A percentile compares a stretch with the other conserved stretches of the same genome.
phyloP scores from a whole-genome alignment of 176 grass and related monocot species.

The Phyllostachys edulis region DNA sequence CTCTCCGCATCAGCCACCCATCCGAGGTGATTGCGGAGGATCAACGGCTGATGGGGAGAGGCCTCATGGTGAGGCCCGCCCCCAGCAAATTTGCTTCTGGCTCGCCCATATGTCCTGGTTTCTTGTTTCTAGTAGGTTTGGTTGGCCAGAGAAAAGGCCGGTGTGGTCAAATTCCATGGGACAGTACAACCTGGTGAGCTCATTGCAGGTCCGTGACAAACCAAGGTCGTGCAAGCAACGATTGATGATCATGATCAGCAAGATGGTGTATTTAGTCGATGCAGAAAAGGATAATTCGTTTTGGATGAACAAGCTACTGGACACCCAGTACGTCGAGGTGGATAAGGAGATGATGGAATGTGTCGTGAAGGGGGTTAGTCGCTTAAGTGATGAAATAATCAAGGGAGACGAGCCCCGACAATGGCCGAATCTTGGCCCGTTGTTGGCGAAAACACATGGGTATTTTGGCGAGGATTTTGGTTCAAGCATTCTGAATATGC shows the following conservation, averaged over 20 bases:
- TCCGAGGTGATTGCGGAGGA: too few relatives aligned
- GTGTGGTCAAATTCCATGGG: slow-evolving; percentile 25
- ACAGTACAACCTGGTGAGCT: background rate
- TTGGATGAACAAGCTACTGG: background rate
- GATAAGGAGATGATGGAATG: background rate
- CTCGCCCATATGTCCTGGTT: background rate
- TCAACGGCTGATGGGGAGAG: too few relatives aligned
- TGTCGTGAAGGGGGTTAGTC: background rate
- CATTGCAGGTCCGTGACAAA: too few relatives aligned
- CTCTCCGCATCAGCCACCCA: too few relatives aligned
- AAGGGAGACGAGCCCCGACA: too few relatives aligned
- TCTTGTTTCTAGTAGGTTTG: background rate
- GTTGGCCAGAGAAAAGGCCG: background rate
- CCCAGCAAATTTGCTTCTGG: too few relatives aligned
- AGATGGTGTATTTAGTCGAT: background rate
- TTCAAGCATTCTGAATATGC: too few relatives aligned
- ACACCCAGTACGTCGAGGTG: background rate
- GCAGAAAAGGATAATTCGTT: background rate
- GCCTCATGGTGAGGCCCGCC: too few relatives aligned
- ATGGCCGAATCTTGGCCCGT: background rate
- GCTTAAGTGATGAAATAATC: too few relatives aligned
- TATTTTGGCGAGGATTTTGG: too few relatives aligned
- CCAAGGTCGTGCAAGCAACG: background rate
- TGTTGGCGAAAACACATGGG: background rate
- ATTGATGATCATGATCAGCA: background rate